Evolutionary conservation across 768 basidiomycete genomes (phyloP).

Genomic region (Auricularia cornea): DNA sequence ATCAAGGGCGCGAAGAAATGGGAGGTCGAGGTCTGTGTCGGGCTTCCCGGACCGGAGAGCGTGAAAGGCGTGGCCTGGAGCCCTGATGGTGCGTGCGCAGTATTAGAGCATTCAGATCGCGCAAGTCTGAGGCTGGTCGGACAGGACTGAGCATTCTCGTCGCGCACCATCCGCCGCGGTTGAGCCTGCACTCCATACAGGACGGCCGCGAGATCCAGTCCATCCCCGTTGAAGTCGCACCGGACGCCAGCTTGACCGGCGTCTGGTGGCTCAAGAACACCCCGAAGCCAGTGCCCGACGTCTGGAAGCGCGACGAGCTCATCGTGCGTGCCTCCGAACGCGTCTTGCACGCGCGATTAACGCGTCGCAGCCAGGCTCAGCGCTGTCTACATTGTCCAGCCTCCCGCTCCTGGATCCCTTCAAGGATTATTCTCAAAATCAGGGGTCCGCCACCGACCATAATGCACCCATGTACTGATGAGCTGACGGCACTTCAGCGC

Average conservation of each 20-base stretch:
- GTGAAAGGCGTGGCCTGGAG: conserved; percentile 68
- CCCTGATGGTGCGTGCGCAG: conserved; percentile 53
- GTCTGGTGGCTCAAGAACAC: conserved; percentile 68
- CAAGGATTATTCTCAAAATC: conserved; percentile 58
- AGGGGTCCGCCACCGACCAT: conserved; percentile 35
- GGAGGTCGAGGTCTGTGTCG: conserved; percentile 59
- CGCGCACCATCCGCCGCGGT: conserved; percentile 55
- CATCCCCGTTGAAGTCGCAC: conserved; percentile 38
- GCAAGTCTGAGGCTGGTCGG: conserved; percentile 23
- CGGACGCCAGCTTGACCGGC: conserved; percentile 30
- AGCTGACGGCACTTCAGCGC: background rate
- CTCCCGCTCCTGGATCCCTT: conserved; percentile 66
- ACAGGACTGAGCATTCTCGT: conserved; percentile 55
- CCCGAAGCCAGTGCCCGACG: conserved; percentile 53
- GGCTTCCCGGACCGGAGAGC: conserved; percentile 34
- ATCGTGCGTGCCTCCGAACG: conserved; percentile 38
- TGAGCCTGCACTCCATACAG: conserved; percentile 71
- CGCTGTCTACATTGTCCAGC: conserved; percentile 57
- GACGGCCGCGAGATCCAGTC: conserved; percentile 43
- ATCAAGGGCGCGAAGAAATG: conserved; percentile 68
- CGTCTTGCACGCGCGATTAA: conserved; percentile 4
- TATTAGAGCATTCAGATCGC: conserved; percentile 2
- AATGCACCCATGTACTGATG: background rate
- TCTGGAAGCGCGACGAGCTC: conserved; percentile 57
- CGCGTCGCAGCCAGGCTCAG: conserved; percentile 59